phyloP scores from a whole-genome alignment of 345 rosid genomes.

The Moricandia moricandioides region DNA sequence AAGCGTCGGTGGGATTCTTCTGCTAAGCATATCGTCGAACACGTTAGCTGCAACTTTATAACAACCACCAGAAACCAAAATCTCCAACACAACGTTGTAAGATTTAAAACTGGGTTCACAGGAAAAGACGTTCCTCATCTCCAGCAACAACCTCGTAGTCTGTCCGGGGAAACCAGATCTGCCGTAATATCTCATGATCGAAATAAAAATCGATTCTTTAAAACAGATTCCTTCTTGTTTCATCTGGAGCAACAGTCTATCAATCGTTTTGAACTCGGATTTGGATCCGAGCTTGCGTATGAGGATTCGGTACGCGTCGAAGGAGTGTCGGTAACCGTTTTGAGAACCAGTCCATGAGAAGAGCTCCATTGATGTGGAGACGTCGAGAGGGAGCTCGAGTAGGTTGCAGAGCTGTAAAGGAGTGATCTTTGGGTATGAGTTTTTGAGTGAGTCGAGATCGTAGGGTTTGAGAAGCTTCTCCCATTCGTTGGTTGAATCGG shows the following conservation, averaged over 20 bases:
- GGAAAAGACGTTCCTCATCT: slow-evolving; percentile 57
- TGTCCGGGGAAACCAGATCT: slow-evolving; percentile 74
- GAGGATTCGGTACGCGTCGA: slow-evolving; percentile 56
- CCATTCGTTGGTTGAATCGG: slow-evolving; percentile 59
- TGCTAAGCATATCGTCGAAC: slow-evolving; percentile 77
- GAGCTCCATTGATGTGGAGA: slow-evolving; percentile 57
- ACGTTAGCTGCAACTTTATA: slow-evolving; percentile 66
- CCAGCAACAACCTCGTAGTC: slow-evolving; percentile 70
- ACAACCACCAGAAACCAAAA: slow-evolving; percentile 56
- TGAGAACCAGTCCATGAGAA: slow-evolving; percentile 67
- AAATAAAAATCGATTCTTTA: slow-evolving; percentile 64
- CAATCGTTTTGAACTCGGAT: slow-evolving; percentile 59
- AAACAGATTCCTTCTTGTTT: slow-evolving; percentile 68
- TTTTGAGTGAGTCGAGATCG: slow-evolving; percentile 60
- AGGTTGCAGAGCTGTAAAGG: slow-evolving; percentile 61
- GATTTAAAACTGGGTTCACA: slow-evolving; percentile 69
- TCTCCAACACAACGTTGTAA: slow-evolving; percentile 66
- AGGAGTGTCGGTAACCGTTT: slow-evolving; percentile 63
- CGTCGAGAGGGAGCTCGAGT: slow-evolving; percentile 67
- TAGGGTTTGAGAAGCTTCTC: slow-evolving; percentile 82
- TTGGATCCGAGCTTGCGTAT: slow-evolving; percentile 70
- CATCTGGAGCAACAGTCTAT: slow-evolving; percentile 65
- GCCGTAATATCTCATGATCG: slow-evolving; percentile 69
- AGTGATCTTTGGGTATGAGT: slow-evolving; percentile 46
- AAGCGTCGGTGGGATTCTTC: slow-evolving; percentile 63